These are phyloP conservation scores for Claviceps cyperi DNA, from an alignment of 2,329 filamentous ascomycete species.

Conservation along the genomic window DNA sequence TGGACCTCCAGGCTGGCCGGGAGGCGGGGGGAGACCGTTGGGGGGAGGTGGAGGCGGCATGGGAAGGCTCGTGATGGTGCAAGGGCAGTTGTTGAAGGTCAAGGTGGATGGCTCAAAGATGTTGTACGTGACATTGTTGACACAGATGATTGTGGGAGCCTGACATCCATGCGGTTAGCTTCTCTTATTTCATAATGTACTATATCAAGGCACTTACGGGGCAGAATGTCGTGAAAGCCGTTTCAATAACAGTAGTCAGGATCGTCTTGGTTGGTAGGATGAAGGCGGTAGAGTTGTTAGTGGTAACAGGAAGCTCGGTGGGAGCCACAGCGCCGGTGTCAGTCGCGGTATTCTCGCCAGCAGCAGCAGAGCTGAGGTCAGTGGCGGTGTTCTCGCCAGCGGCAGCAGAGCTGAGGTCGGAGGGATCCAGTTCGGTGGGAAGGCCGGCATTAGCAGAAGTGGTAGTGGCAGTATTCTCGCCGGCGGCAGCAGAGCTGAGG, in stretches of 20 bases:
- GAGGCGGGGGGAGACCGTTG: background rate
- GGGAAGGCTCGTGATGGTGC: constrained; percentile 20
- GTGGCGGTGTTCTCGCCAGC: background rate
- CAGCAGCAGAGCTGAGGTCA: background rate
- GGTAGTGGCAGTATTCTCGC: background rate
- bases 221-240: constrained; percentile 27
- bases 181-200: background rate
- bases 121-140: constrained; percentile 29
- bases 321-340: background rate
- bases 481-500: background rate
- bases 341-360: background rate
- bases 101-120: constrained; percentile 26
- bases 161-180: constrained; percentile 5
- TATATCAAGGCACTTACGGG: constrained; percentile 20
- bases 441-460: no score
- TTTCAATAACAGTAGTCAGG: constrained; percentile 24
- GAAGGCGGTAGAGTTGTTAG: background rate
- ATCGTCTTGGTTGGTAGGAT: constrained; percentile 5
- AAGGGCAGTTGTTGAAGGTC: constrained; percentile 34
- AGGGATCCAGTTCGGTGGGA: no score
- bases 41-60: constrained; percentile 7
- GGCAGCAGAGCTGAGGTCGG: background rate
- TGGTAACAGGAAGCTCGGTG: background rate
- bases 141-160: constrained; percentile 20
- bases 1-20: background rate